Conservation (phyloP, 805 yeast genomes). For the Saitoella complicata region DNA sequence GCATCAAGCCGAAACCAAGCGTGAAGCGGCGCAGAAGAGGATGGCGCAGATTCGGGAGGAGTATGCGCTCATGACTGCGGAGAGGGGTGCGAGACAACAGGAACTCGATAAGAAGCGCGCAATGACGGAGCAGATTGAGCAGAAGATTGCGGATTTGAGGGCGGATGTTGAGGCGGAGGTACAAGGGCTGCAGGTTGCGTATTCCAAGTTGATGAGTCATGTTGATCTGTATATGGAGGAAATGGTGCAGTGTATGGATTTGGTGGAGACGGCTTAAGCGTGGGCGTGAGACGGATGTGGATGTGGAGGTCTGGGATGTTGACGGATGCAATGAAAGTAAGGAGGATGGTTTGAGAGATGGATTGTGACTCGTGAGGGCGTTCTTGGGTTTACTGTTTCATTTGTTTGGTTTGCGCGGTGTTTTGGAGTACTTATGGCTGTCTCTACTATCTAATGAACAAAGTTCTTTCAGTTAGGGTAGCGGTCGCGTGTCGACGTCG, state of each 20-base stretch:
- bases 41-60: slow-evolving; percentile 30
- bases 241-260: not conserved
- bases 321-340: too few species aligned
- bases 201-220: not conserved
- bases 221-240: slow-evolving; percentile 2
- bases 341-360: too few species aligned
- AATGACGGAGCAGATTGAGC: slow-evolving; percentile 30
- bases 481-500: too few species aligned
- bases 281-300: too few species aligned
- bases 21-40: slow-evolving; percentile 26
- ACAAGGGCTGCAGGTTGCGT: not conserved
- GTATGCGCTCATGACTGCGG: slow-evolving; percentile 33
- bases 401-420: too few species aligned
- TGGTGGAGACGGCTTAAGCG: too few species aligned
- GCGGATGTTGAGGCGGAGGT: not conserved
- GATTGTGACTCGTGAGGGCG: too few species aligned
- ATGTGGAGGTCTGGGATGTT: too few species aligned
- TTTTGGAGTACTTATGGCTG: too few species aligned
- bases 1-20: slow-evolving; percentile 31
- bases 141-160: slow-evolving; percentile 18
- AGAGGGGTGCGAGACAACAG: slow-evolving; percentile 31
- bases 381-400: too few species aligned
- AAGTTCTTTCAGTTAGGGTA: too few species aligned
- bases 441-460: too few species aligned
- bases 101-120: slow-evolving; percentile 34